Percentiles rank a stretch among this genome's conserved stretches.
These are phyloP conservation scores for Saccharomycopsis hybrid DNA, from an alignment of 1,139 yeast species.

Conservation along the genomic window DNA sequence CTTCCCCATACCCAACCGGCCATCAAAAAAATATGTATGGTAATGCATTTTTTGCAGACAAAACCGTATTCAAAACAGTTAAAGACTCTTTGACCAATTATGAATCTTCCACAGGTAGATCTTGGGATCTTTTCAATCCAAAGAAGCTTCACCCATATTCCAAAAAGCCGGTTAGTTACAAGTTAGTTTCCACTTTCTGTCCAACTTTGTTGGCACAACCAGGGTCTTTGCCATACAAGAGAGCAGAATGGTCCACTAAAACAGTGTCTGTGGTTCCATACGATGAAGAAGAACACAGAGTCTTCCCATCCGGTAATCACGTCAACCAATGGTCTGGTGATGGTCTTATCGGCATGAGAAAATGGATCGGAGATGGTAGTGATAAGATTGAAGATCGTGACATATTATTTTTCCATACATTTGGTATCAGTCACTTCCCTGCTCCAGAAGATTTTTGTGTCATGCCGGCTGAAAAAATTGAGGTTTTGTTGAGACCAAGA, in stretches of 20 bases:
- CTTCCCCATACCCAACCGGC: conserved; percentile 56
- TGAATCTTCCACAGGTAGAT: conserved; percentile 55
- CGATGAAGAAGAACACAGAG: conserved; percentile 48
- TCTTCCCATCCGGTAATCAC: conserved; percentile 76
- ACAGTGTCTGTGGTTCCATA: conserved; percentile 66
- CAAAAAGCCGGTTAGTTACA: conserved; percentile 68
- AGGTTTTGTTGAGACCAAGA: conserved; percentile 69
- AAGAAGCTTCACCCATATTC: conserved; percentile 58
- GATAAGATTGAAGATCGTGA: conserved; percentile 63
- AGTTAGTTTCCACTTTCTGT: conserved; percentile 71
- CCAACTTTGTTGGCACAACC: conserved; percentile 68
- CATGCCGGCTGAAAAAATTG: conserved; percentile 81
- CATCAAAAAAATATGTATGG: conserved; percentile 67
- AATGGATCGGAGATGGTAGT: conserved; percentile 65
- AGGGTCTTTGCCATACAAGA: conserved; percentile 68
- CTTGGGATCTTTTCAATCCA: conserved; percentile 80
- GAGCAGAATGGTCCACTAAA: conserved; percentile 77
- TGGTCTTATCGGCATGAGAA: conserved; percentile 61
- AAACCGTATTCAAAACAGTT: conserved; percentile 60
- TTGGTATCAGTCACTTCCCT: conserved; percentile 82
- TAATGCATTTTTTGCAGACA: conserved; percentile 61
- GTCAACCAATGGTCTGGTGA: conserved; percentile 80
- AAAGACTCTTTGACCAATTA: conserved; percentile 60
- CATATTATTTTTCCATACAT: conserved; percentile 68
- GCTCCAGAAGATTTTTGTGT: conserved; percentile 87